Percentiles rank a stretch among this genome's conserved stretches.
Evolutionary conservation across 2,329 filamentous ascomycete species (phyloP).

Genomic region (Hypoxylon sp.): DNA sequence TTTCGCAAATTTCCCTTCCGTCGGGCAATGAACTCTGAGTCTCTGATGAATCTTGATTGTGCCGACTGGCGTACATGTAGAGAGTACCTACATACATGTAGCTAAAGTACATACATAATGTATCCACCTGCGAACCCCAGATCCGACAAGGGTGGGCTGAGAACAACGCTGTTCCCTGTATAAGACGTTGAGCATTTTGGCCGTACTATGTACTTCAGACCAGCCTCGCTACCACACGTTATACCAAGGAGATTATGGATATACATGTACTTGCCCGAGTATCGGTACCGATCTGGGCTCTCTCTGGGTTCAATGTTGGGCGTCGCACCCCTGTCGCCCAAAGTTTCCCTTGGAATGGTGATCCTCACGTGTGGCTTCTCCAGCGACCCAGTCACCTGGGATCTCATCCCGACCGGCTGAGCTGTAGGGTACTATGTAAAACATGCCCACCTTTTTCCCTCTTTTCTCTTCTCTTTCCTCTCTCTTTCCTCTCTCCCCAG

Average conservation of each 20-base stretch:
- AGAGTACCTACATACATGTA: neutral
- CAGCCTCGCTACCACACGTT: neutral
- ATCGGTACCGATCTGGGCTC: conserved; percentile 12
- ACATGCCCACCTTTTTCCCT: neutral
- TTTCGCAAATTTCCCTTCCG: conserved; percentile 15
- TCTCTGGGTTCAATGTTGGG: neutral
- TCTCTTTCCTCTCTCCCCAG: too few relatives aligned
- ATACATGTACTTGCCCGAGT: conserved; percentile 18
- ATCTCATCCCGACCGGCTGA: conserved; percentile 37
- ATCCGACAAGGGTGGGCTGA: conserved; percentile 33
- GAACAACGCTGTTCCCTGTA: conserved; percentile 2
- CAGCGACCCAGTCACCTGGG: conserved; percentile 43
- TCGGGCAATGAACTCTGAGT: conserved; percentile 4
- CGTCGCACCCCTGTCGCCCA: conserved; percentile 22
- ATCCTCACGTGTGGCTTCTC: conserved; percentile 44
- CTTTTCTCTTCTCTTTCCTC: too few relatives aligned
- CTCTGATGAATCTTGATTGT: conserved; percentile 3
- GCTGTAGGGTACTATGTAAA: conserved; percentile 15
- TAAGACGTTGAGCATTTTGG: conserved; percentile 1
- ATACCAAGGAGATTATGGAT: neutral
- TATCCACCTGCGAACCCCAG: conserved; percentile 35
- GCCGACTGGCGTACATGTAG: neutral
- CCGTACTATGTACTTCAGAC: conserved; percentile 14
- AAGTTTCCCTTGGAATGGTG: conserved; percentile 34
- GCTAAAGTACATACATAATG: neutral